A percentile compares a stretch with the other conserved stretches of the same genome.
Conservation (phyloP, 225 moss, liverwort and hornwort species). For the Polytrichum commune region DNA sequence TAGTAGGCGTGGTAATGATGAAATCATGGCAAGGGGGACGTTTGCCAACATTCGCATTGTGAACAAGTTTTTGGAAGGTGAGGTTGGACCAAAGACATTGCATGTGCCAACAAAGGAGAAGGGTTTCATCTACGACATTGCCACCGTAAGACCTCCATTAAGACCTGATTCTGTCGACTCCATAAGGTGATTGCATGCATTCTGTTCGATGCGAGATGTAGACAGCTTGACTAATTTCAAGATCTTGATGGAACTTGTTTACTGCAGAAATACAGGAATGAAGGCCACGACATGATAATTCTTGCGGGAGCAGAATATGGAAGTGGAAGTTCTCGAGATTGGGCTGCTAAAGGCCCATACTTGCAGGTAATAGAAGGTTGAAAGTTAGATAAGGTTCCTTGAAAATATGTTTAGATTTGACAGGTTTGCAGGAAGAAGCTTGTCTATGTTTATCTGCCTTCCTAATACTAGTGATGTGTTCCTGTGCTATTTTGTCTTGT, state of each 20-base stretch:
- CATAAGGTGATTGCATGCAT: too few relatives aligned
- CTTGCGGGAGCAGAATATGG: constrained; percentile 96
- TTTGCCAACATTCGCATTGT: constrained; percentile 96
- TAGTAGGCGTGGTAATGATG: constrained; percentile 93
- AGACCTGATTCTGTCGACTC: neutral
- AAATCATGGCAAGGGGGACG: constrained; percentile 91
- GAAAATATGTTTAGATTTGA: too few relatives aligned
- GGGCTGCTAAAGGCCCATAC: constrained; percentile 97
- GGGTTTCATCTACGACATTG: constrained; percentile 80
- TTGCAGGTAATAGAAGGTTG: constrained; percentile 45
- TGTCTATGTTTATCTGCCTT: too few relatives aligned
- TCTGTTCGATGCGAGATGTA: too few relatives aligned
- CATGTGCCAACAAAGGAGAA: constrained; percentile 77
- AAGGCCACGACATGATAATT: constrained; percentile 70
- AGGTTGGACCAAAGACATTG: constrained; percentile 90
- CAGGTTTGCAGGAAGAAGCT: too few relatives aligned
- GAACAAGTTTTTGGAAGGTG: constrained; percentile 83
- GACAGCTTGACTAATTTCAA: too few relatives aligned
- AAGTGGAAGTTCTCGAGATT: constrained; percentile 98
- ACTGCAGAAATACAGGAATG: constrained; percentile 78
- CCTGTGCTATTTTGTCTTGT: neutral
- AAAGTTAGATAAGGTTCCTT: too few relatives aligned
- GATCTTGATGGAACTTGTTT: neutral
- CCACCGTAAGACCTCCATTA: constrained; percentile 42
- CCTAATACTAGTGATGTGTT: too few relatives aligned